Evolutionary conservation across 352 stramenopile genomes (phyloP), one percentile per base, ranked within the genome.

Genomic region (Pythium dissimile): DNA sequence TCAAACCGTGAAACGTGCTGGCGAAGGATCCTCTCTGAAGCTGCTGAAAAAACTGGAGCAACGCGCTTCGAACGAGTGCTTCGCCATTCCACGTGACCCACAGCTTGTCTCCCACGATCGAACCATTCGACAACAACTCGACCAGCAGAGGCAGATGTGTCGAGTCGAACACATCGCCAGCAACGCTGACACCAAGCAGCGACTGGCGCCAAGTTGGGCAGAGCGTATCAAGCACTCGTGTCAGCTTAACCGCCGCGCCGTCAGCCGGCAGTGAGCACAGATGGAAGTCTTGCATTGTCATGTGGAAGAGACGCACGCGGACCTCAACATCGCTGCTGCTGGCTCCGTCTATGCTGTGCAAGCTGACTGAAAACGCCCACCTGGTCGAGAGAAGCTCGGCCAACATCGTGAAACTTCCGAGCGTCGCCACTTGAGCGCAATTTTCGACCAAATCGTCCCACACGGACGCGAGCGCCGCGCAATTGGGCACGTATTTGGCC

Each of bases 291-390:
- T 68, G 57, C 6, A 86, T 60, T 23, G 53, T 51, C 1, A 52
- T 41, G 30, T 81, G 53, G n/a, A 74, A 76, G 27, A 76, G 79
- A 23, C 67, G 72, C 38, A 86, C 42, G 13, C 32, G 15, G 51
- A 66, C 24, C 70, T 59, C 21, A 57, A 64, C 69, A 64, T 58
- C 4, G 42, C 62, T 3, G 51, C 52, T 51, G 3, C 9, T 21
- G 10, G 27, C 27, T 16, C 28, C 31, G 13, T 32, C 32, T n/a
- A n/a, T n/a, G 7, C 45, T n/a, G n/a, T 68, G 64, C 24, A 89
- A 26, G 10, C 69, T 69, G 13, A 89, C 24, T 1, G 72, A 84
- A 43, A 87, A 83, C 11, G 62, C 67, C 79, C 74, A 86, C 34
- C 67, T 71, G 21, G 61, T 48, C 9, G 52, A 46, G 13, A 89